Evolutionary conservation across 2,329 filamentous ascomycete species (phyloP).

Genomic region (Hypoxylon sp.): DNA sequence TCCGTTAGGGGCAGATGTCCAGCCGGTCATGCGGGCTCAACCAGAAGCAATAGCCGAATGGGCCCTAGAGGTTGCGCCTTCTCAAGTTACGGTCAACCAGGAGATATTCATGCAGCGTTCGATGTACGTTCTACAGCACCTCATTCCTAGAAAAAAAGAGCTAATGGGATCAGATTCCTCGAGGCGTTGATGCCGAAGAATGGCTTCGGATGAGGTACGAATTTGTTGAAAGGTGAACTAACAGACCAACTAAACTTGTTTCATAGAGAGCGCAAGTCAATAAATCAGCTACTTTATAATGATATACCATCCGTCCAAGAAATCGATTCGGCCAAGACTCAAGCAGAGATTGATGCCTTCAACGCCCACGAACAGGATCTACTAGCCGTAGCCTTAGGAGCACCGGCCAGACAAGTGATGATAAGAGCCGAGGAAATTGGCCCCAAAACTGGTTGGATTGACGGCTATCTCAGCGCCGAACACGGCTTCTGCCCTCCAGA

Average conservation of each 20-base stretch:
- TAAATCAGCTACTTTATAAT: conserved; percentile 64
- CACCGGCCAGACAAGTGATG: conserved; percentile 68
- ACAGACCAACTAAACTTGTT: conserved; percentile 14
- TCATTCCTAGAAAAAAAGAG: neutral
- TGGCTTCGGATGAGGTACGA: conserved; percentile 62
- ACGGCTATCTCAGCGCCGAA: conserved; percentile 66
- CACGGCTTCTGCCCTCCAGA: conserved; percentile 68
- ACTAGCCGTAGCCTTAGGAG: conserved; percentile 66
- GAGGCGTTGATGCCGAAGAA: conserved; percentile 61
- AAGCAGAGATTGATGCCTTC: conserved; percentile 61
- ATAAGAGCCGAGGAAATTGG: conserved; percentile 68
- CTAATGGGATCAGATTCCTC: conserved; percentile 58
- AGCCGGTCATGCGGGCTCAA: conserved; percentile 48
- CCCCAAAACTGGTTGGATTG: conserved; percentile 65
- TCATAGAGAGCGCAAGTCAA: conserved; percentile 61
- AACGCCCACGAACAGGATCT: conserved; percentile 64
- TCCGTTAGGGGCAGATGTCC: conserved; percentile 45
- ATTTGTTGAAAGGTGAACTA: neutral
- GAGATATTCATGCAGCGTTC: conserved; percentile 56
- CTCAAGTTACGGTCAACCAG: conserved; percentile 55
- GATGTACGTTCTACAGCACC: conserved; percentile 37
- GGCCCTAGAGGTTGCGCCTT: conserved; percentile 57
- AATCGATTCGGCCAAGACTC: conserved; percentile 58
- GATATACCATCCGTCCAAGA: conserved; percentile 60
- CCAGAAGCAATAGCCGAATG: conserved; percentile 50